Base-by-base conservation (phyloP, 352 stramenopile genomes). In the Phytophthora ohioensis region DNA sequence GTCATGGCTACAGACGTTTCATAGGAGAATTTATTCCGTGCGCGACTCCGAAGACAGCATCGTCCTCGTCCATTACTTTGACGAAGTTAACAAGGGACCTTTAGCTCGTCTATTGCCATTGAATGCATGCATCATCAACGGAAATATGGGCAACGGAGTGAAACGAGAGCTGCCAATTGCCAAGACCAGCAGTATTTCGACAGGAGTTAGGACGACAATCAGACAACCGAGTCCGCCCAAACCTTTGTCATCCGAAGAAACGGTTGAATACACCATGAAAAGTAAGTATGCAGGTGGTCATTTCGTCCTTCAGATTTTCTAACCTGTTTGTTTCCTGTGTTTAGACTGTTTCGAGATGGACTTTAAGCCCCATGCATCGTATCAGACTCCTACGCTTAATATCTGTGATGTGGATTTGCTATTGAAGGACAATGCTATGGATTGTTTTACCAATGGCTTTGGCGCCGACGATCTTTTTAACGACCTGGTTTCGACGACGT, bases 31-130 rank as follows among this genome's bases (percentile, higher is more conserved):
- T 66, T 96, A 96, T 62, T 84, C 78, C 8, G 63, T 96, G 45
- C 85, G 89, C 34, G 85, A 93, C 61, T 82, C 76, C 2, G 78
- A 89, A 10, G 75, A 88, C 21, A 76, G 81, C 36, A 79, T 94
- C 38, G 81, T 96, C 21, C 85, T 96, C n/a, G 89, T 96, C 3
- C 89, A 96, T 58, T 96, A 96, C 75, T 92, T 96, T 71, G 85
- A 95, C 39, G 87, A 95, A 73, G 64, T 76, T 4, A 76, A 90
- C 66, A 94, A 92, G 69, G 52, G 72, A 17, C 35, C 36, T 17
- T 45, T 49, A 31, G 17, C 31, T 57, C 34, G 47, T 63, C 64
- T 45, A 30, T 30, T 42, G n/a, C 36, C 41, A 5, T 49, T 45
- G 8, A 27, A 58, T 30, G 47, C 17, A 42, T 63, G 6, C 31